These are phyloP conservation scores for Pythium volutum DNA, from an alignment of 352 stramenopile species.

Conservation along the genomic window DNA sequence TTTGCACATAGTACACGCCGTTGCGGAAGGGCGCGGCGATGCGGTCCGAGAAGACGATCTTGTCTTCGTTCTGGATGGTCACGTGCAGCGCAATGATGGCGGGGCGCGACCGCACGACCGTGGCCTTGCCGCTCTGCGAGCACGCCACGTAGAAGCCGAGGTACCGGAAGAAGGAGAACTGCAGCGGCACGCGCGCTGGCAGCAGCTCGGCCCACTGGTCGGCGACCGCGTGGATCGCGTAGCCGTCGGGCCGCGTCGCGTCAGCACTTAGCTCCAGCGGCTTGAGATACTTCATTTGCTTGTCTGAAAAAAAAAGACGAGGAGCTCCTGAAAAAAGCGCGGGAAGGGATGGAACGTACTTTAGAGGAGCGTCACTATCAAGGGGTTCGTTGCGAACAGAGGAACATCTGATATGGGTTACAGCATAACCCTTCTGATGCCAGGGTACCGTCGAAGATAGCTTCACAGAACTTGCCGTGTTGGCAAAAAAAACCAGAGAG, in stretches of 20 bases:
- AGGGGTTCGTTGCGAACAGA: not conserved
- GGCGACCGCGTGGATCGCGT: slow-evolving; percentile 56
- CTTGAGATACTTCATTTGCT: slow-evolving; percentile 73
- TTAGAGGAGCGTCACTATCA: not conserved
- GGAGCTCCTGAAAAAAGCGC: slow-evolving; percentile 10
- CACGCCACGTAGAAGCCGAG: slow-evolving; percentile 72
- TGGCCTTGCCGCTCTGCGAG: slow-evolving; percentile 63
- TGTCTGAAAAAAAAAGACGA: not conserved
- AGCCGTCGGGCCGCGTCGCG: slow-evolving; percentile 46
- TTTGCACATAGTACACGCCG: slow-evolving; percentile 79
- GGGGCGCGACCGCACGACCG: slow-evolving; percentile 47
- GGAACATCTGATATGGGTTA: slow-evolving; percentile 5
- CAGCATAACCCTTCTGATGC: not conserved
- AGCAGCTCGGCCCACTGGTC: slow-evolving; percentile 77
- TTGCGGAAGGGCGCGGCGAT: slow-evolving; percentile 61
- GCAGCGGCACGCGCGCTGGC: slow-evolving; percentile 57
- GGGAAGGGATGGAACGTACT: slow-evolving; percentile 15
- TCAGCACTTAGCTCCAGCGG: slow-evolving; percentile 48
- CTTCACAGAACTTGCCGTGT: not conserved
- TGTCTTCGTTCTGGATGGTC: slow-evolving; percentile 76
- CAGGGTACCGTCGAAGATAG: not conserved
- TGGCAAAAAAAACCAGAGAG: not conserved
- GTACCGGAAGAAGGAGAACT: slow-evolving; percentile 79
- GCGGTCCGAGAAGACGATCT: slow-evolving; percentile 65
- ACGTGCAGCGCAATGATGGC: slow-evolving; percentile 51